Base-by-base conservation (phyloP, 352 stramenopile species). In the Peronospora destructor region DNA sequence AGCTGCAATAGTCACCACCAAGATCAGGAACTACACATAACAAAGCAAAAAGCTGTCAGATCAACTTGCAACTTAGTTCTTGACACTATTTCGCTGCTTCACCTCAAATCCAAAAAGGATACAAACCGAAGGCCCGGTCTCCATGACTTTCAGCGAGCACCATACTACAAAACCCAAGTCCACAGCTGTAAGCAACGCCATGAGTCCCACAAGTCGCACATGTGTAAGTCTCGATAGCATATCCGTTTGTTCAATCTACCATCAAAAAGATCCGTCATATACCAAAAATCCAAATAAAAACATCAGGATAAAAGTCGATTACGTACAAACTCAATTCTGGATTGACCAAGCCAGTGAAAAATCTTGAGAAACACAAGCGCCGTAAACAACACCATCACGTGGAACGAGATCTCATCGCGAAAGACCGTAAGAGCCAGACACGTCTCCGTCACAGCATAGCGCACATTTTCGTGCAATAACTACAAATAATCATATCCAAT, bases 391-490 rank as follows among this genome's bases (percentile, higher is more conserved):
- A 90, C 79, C 26, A 96, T 84, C 28, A 98, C 95, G n/a, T 85
- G 68, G 32, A 97, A 87, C 45, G 87, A 97, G 51, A 99, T 87
- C 72, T 99, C 95, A 33, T 97, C 86, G 16, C 95, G 87, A 74
- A 99, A 99, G 45, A 99, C 98, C 32, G 96, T 98, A 19, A 99
- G 82, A n/a, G 97, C 96, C 19, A 99, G 71, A 78, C 95, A 99
- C 17, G 95, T 99, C 78, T 99, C 97, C 5, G 95, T 98, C 49
- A 99, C 85, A 29, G 97, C 90, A 68, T 98, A 99, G 28, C 95
- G 91, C 34, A 97, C 89, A 66, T 98, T 97, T 51, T 99, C 95
- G 34, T 91, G 84, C 38, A 98, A 65, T 10, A 97, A 69, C 83
- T 98, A 76, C 4, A 13, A 16, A 55, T 11, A 26, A 7, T 14